These are phyloP conservation scores for Didymella pomorum DNA, from an alignment of 2,329 filamentous ascomycete species.

Conservation along the genomic window DNA sequence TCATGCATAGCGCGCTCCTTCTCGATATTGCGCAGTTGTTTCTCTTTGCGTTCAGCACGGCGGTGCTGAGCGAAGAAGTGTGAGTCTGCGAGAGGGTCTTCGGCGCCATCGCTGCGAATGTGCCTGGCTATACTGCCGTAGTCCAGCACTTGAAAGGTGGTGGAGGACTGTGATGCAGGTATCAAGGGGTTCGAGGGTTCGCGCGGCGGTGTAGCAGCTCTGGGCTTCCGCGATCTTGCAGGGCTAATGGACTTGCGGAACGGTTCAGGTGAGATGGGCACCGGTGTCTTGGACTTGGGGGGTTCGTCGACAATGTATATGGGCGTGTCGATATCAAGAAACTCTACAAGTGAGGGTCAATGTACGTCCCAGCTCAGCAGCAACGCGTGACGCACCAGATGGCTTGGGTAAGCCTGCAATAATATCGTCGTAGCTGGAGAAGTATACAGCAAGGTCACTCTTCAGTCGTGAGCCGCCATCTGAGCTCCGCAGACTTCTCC, in stretches of 20 bases:
- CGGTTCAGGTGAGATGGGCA: constrained; percentile 27
- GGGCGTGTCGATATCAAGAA: constrained; percentile 75
- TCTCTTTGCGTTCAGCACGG: constrained; percentile 70
- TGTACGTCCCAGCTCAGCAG: constrained; percentile 11
- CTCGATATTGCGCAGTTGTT: constrained; percentile 73
- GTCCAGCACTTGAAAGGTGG: constrained; percentile 52
- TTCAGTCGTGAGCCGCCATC: constrained; percentile 83
- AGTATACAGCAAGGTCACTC: constrained; percentile 90
- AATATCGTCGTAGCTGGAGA: constrained; percentile 92
- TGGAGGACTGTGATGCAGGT: constrained; percentile 38
- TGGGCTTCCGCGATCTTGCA: constrained; percentile 36
- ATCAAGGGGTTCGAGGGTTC: constrained; percentile 25
- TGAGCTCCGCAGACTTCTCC: constrained; percentile 83
- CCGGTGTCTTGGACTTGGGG: constrained; percentile 37
- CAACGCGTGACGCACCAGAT: constrained; percentile 64
- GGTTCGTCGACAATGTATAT: constrained; percentile 74
- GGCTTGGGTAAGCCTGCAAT: constrained; percentile 85
- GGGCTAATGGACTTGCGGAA: constrained; percentile 37
- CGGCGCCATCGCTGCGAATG: constrained; percentile 42
- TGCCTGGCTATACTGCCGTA: constrained; percentile 50
- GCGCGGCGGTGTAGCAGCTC: constrained; percentile 28
- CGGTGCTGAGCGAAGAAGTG: constrained; percentile 66
- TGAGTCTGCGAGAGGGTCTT: constrained; percentile 65
- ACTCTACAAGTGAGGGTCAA: constrained; percentile 62
- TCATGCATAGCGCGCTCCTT: constrained; percentile 72